Conservation (phyloP, 2,329 filamentous ascomycete genomes). For the Aureobasidium vineae region DNA sequence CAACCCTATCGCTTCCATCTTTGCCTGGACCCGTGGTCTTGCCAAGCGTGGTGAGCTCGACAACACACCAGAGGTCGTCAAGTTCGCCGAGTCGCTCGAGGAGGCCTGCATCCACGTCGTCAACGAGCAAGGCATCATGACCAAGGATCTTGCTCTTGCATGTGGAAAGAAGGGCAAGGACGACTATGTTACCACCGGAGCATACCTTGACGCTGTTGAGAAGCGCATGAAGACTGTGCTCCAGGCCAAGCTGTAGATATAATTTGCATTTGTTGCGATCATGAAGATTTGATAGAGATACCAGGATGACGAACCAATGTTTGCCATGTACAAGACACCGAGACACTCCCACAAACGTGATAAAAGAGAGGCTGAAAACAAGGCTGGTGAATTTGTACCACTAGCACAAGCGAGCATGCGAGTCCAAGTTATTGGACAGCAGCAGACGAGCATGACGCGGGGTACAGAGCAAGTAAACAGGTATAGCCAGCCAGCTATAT, state of each 20-base stretch:
- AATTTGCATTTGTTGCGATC: background rate
- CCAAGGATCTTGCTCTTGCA: slow-evolving; percentile 95
- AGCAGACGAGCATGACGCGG: background rate
- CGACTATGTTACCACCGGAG: slow-evolving; percentile 85
- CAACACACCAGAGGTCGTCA: slow-evolving; percentile 83
- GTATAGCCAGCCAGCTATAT: background rate
- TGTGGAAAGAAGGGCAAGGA: slow-evolving; percentile 83
- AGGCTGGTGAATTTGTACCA: background rate
- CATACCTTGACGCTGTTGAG: slow-evolving; percentile 94
- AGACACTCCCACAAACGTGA: background rate
- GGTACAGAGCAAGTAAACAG: background rate
- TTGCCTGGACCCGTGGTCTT: slow-evolving; percentile 96
- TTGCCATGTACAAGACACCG: background rate
- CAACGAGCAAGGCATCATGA: slow-evolving; percentile 94
- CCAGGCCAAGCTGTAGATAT: slow-evolving; percentile 67
- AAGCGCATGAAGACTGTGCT: slow-evolving; percentile 77
- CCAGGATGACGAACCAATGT: slow-evolving; percentile 11
- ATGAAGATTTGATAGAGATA: slow-evolving; percentile 17
- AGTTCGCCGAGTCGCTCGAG: slow-evolving; percentile 90
- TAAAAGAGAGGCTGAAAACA: background rate
- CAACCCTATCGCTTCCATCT: slow-evolving; percentile 98
- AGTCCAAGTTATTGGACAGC: background rate
- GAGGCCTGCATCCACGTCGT: slow-evolving; percentile 93
- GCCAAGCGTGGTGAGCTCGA: slow-evolving; percentile 92
- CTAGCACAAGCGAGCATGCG: background rate